phyloP scores from a whole-genome alignment of 306 rosid species.

The Carpinus viminea region DNA sequence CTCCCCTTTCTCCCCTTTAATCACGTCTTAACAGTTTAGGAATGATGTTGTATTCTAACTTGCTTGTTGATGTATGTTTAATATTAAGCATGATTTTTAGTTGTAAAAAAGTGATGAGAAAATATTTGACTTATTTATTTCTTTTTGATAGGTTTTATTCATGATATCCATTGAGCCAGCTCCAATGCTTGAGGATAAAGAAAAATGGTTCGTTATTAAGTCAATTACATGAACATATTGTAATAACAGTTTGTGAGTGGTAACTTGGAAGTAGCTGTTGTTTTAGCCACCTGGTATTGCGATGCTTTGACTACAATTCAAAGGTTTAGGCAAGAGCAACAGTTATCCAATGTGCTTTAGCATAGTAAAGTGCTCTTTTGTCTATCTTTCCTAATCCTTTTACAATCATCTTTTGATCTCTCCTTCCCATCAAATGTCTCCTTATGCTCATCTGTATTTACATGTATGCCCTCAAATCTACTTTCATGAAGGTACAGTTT shows the following conservation, averaged over 20 bases:
- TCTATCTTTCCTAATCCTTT: neutral
- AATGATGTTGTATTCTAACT: neutral
- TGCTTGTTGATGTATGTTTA: neutral
- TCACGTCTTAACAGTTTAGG: neutral
- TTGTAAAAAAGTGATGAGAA: slow-evolving; percentile 11
- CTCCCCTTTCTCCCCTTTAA: neutral
- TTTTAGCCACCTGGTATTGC: neutral
- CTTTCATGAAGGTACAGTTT: no score
- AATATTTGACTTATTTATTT: slow-evolving; percentile 26
- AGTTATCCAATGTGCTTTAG: slow-evolving; percentile 10
- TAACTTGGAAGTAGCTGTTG: neutral
- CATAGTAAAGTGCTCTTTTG: neutral
- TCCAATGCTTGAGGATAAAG: slow-evolving; percentile 99
- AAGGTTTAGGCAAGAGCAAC: neutral
- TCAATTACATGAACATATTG: slow-evolving; percentile 14
- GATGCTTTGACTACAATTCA: neutral
- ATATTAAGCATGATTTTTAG: neutral
- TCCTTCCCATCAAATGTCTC: neutral
- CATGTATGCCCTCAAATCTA: no score
- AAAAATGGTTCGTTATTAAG: slow-evolving; percentile 77
- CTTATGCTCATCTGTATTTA: neutral
- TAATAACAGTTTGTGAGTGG: slow-evolving; percentile 15
- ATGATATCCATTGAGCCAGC: slow-evolving; percentile 99
- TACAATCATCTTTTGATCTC: neutral
- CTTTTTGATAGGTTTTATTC: slow-evolving; percentile 72